Evolutionary conservation across 2,329 filamentous ascomycete genomes (phyloP), one percentile per base, ranked within the genome.

Genomic region (Gaeumannomyces tritici): DNA sequence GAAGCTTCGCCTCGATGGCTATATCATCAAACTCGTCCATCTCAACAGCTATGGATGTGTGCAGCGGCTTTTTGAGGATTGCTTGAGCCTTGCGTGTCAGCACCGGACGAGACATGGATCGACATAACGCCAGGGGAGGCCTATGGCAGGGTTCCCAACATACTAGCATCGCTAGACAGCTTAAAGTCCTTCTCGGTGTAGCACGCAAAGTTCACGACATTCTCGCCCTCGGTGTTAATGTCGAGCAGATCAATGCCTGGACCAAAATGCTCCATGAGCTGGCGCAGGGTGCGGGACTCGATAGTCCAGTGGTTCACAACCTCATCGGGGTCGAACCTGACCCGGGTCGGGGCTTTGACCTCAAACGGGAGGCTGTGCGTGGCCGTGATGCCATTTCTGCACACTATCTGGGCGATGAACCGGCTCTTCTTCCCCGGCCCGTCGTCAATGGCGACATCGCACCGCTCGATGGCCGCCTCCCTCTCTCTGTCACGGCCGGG

Each of bases 171-270:
- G 33, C 42, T 62, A 2, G 59, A 61, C 11, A 61, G 59, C 54
- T 35, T 61, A 18, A 31, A 68, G 26, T 68, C 85, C 75, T 91
- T 93, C 72, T 93, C 90, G 0, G 89, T 92, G 69, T 90, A 93
- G 70, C 89, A 92, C 29, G 89, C 90, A 68, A 93, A 90, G 63
- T 90, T 89, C 21, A 89, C 83, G 35, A 85, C 86, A 58, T 89
- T 83, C 61, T 89, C 85, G 15, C 86, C 85, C 64, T 91, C 86
- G 0, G 87, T 86, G 69, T 89, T 89, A 65, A 93, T 88, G 67
- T 93, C 90, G 2, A 93, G 81, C 67, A 92, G 88, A 72, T 93
- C 90, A 35, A 90, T 91, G 6, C 89, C 89, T 1, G 88, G 88
- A 0, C 89, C 89, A 69, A 93, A 93, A 70, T 91, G 89, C 64